Percentiles rank a stretch among this genome's conserved stretches.
phyloP scores from a whole-genome alignment of 345 rosid genomes.

The Eucalyptus erythrocorys region DNA sequence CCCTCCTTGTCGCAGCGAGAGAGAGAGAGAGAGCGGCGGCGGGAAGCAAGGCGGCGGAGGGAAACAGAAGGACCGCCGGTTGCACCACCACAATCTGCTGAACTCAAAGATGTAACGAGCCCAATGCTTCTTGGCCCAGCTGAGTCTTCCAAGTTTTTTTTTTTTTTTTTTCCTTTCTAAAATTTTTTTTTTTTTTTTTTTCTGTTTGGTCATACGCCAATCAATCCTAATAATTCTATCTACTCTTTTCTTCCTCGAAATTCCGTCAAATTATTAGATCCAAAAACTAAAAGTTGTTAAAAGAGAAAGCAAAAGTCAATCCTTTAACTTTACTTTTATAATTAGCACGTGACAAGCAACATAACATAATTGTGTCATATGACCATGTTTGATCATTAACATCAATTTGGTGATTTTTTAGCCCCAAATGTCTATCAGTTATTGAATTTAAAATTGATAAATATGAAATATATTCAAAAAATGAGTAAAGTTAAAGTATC shows the following conservation, averaged over 20 bases:
- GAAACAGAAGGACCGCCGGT: background rate
- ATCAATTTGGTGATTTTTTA: background rate
- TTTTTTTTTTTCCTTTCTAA: fast-evolving
- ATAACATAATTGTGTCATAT: too few species aligned
- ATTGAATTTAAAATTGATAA: too few species aligned
- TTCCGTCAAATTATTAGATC: background rate
- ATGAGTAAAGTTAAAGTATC: too few species aligned
- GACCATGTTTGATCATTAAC: too few species aligned
- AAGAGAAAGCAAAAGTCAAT: background rate
- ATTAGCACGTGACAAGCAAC: too few species aligned
- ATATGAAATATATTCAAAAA: too few species aligned
- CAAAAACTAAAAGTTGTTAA: background rate
- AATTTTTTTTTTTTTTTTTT: fast-evolving
- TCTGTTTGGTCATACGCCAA: background rate
- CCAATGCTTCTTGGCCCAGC: background rate
- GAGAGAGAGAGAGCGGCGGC: background rate
- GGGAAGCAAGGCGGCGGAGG: background rate
- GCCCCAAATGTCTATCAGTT: background rate
- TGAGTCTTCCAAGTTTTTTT: background rate
- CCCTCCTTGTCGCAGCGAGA: background rate
- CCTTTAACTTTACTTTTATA: too few species aligned
- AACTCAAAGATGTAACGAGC: background rate
- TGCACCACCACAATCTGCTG: background rate
- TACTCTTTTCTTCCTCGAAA: background rate
- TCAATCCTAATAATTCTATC: background rate